Percentiles rank a stretch among this genome's conserved stretches.
Evolutionary conservation across 345 rosid species (phyloP).

Genomic region (Boechera retrofracta): DNA sequence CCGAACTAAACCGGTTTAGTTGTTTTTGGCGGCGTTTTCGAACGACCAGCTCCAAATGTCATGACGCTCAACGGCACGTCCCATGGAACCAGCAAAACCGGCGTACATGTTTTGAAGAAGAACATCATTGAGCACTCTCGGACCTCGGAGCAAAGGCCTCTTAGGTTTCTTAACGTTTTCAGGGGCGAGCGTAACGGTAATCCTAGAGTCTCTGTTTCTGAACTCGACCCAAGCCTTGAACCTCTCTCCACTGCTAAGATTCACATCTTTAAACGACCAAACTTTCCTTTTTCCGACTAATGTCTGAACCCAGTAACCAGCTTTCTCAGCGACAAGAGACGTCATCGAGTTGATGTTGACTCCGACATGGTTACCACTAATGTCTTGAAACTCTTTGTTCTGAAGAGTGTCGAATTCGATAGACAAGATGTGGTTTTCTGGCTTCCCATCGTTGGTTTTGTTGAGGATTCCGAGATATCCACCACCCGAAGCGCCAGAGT

Average conservation of each 20-base stretch:
- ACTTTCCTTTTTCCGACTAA: slow-evolving; percentile 35
- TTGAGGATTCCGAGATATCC: slow-evolving; percentile 49
- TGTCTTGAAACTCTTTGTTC: slow-evolving; percentile 41
- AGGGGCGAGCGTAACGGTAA: slow-evolving; percentile 42
- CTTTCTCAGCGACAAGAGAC: slow-evolving; percentile 37
- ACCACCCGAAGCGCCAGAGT: slow-evolving; percentile 34
- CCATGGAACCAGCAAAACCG: slow-evolving; percentile 47
- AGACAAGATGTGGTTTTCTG: slow-evolving; percentile 35
- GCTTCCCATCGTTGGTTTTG: slow-evolving; percentile 40
- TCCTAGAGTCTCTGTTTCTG: slow-evolving; percentile 28
- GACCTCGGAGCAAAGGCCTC: slow-evolving; percentile 43
- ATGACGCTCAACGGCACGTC: slow-evolving; percentile 44
- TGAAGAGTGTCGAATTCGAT: slow-evolving; percentile 41
- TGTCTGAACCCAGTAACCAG: slow-evolving; percentile 47
- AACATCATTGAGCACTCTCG: slow-evolving; percentile 38
- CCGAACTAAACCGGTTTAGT: slow-evolving; percentile 10
- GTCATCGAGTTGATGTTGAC: slow-evolving; percentile 45
- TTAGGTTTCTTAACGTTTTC: slow-evolving; percentile 38
- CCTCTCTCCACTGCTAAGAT: slow-evolving; percentile 42
- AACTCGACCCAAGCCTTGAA: slow-evolving; percentile 47
- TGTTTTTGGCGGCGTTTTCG: slow-evolving; percentile 34
- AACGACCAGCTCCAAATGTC: slow-evolving; percentile 47
- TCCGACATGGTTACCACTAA: slow-evolving; percentile 53
- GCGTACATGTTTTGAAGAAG: slow-evolving; percentile 41
- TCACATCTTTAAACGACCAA: slow-evolving; percentile 45